These are phyloP conservation scores for Gastrolobium bilobum DNA, from an alignment of 306 rosid genomes.

Conservation along the genomic window DNA sequence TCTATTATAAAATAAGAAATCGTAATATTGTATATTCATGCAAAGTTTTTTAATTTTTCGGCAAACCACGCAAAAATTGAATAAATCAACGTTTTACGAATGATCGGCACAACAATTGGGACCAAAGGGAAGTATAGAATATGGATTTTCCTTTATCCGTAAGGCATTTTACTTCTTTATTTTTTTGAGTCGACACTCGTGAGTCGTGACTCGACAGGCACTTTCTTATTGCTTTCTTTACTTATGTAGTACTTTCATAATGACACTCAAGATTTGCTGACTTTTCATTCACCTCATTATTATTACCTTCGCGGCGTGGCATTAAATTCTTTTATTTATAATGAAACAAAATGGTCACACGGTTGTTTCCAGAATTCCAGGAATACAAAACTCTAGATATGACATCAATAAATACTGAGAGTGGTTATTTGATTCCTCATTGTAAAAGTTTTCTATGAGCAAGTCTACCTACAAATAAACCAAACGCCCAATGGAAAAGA, in stretches of 20 bases:
- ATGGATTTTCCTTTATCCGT: constrained; percentile 30
- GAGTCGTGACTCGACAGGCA: too few species aligned
- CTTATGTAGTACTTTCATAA: neutral
- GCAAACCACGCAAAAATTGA: neutral
- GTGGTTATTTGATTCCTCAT: constrained; percentile 2
- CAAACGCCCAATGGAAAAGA: neutral
- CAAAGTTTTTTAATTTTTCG: neutral
- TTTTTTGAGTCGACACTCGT: neutral
- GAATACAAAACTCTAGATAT: neutral
- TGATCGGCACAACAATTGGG: neutral
- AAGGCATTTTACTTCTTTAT: constrained; percentile 21
- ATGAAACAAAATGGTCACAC: neutral
- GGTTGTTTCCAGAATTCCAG: neutral
- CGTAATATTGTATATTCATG: neutral
- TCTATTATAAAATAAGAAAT: neutral
- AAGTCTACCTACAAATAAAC: neutral
- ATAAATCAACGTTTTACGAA: neutral
- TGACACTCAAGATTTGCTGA: neutral
- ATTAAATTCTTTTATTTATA: neutral
- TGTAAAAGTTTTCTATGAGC: neutral
- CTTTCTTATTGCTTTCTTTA: too few species aligned
- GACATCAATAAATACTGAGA: neutral
- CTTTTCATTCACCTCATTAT: constrained; percentile 11
- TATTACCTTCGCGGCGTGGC: neutral
- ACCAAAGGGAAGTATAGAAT: neutral